These are phyloP conservation scores for Globisporangium middletonii DNA, from an alignment of 352 stramenopile species.

Conservation along the genomic window DNA sequence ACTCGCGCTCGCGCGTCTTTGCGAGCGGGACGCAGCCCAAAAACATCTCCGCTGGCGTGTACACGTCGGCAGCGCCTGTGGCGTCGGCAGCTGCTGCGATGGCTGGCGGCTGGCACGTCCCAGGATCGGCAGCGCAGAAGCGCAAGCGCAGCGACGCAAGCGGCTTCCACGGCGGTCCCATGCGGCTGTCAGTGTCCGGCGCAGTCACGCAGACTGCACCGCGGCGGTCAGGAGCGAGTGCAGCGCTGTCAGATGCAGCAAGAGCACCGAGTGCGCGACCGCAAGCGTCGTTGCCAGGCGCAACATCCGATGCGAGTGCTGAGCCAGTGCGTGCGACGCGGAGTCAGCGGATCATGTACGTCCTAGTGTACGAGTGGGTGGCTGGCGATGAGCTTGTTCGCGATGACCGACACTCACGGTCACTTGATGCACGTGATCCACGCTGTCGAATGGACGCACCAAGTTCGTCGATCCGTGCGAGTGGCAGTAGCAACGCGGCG, in stretches of 20 bases:
- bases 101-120: constrained; percentile 13
- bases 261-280: too few species aligned
- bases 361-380: not conserved
- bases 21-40: constrained; percentile 42
- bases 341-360: constrained; percentile 39
- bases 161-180: constrained; percentile 35
- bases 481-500: not conserved
- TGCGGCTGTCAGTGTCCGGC: constrained; percentile 41
- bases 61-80: constrained; percentile 29
- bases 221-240: constrained; percentile 2
- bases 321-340: constrained; percentile 14
- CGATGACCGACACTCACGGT: not conserved
- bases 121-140: constrained; percentile 28
- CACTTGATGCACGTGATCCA: constrained; percentile 1
- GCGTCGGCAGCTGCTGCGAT: constrained; percentile 1
- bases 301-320: not conserved
- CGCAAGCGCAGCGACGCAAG: constrained; percentile 35
- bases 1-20: constrained; percentile 63
- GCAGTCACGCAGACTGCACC: constrained; percentile 31
- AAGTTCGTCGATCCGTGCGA: constrained; percentile 29
- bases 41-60: constrained; percentile 78
- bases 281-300: not conserved
- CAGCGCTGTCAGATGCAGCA: not conserved
- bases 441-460: not conserved
- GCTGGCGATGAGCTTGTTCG: not conserved